These are phyloP conservation scores for Saussurea involucrata DNA, from an alignment of 129 eudicot genomes.

Conservation along the genomic window DNA sequence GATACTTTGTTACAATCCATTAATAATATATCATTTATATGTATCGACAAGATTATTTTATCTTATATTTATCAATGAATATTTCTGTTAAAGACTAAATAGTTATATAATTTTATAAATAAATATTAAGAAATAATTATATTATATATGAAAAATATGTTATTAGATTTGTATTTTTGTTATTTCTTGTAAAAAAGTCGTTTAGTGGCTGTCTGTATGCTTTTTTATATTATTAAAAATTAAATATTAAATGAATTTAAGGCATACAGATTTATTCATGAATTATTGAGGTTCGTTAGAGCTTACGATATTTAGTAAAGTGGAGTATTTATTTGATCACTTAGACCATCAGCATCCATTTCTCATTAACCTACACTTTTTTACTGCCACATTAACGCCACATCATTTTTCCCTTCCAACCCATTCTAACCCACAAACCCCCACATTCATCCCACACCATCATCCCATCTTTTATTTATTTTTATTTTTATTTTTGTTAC, in stretches of 20 bases:
- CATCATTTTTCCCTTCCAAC: no score
- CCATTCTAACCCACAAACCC: no score
- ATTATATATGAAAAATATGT: background rate
- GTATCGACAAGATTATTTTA: background rate
- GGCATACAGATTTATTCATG: constrained; percentile 23
- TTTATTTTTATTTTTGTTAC: no score
- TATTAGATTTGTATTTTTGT: constrained; percentile 6
- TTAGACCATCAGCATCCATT: no score
- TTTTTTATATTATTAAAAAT: background rate
- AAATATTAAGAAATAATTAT: constrained; percentile 5
- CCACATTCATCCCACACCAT: no score
- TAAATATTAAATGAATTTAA: constrained; percentile 16
- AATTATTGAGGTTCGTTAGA: constrained; percentile 32
- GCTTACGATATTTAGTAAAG: constrained; percentile 22
- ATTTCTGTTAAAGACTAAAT: no score
- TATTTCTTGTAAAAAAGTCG: constrained; percentile 17
- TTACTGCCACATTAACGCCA: no score
- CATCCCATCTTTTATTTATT: no score
- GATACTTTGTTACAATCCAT: background rate
- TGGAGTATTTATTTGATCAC: constrained; percentile 30
- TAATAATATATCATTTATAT: background rate
- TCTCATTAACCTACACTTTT: no score
- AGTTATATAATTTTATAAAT: no score
- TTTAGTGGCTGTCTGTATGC: constrained; percentile 24
- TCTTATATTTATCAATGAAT: background rate